Evolutionary conservation across 345 rosid species (phyloP).

Genomic region (Acer campestre): DNA sequence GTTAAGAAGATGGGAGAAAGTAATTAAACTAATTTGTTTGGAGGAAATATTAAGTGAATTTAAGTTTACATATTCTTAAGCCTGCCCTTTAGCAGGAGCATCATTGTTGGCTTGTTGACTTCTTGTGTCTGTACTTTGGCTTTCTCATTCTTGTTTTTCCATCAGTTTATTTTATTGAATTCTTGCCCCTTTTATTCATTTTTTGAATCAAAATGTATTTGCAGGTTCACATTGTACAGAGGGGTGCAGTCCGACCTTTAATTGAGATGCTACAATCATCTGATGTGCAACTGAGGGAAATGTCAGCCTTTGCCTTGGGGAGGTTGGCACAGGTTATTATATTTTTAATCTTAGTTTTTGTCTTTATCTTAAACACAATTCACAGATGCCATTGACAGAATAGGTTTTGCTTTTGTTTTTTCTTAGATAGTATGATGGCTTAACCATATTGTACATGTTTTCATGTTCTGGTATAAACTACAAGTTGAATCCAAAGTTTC

Average conservation of each 20-base stretch:
- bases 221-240: slow-evolving; percentile 98
- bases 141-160: slow-evolving; percentile 11
- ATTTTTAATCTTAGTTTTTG: slow-evolving; percentile 7
- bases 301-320: slow-evolving; percentile 99
- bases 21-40: background rate
- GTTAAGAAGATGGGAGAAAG: background rate
- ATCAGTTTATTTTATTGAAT: background rate
- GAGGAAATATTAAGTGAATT: background rate
- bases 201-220: slow-evolving; percentile 24
- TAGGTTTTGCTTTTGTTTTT: background rate
- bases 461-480: slow-evolving; percentile 2
- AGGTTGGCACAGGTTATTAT: slow-evolving; percentile 93
- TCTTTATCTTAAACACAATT: background rate
- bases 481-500: background rate
- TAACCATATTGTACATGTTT: background rate
- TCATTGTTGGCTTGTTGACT: background rate
- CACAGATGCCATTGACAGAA: background rate
- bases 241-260: slow-evolving; percentile 95
- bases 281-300: slow-evolving; percentile 92
- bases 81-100: background rate
- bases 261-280: slow-evolving; percentile 92
- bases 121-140: background rate
- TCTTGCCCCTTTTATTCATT: slow-evolving; percentile 7
- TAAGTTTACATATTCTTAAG: background rate
- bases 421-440: background rate